A percentile compares a stretch with the other conserved stretches of the same genome.
These are phyloP conservation scores for Exserohilum rostratum DNA, from an alignment of 2,329 filamentous ascomycete genomes.

Conservation along the genomic window DNA sequence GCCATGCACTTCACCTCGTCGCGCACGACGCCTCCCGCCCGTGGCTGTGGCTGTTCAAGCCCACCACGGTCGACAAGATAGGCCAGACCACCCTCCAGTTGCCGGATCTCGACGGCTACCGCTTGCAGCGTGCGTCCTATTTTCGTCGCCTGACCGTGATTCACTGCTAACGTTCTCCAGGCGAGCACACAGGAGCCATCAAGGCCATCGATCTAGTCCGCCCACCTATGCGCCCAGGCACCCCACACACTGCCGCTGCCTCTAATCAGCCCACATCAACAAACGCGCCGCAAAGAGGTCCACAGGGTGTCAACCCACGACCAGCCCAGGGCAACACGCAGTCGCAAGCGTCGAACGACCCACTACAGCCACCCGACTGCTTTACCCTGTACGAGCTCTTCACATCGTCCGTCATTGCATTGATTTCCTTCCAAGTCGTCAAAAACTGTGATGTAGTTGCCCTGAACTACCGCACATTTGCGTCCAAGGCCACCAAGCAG, in stretches of 20 bases:
- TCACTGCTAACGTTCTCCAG: conserved; percentile 32
- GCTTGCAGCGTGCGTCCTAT: conserved; percentile 36
- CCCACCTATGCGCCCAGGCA: conserved; percentile 31
- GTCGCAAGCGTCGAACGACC: conserved; percentile 11
- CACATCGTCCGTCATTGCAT: conserved; percentile 45
- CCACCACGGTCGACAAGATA: conserved; percentile 31
- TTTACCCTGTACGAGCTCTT: conserved; percentile 47
- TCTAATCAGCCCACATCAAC: conserved; percentile 28
- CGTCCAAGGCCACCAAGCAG: conserved; percentile 29
- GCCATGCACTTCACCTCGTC: conserved; percentile 36
- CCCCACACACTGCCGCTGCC: conserved; percentile 24
- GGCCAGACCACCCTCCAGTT: conserved; percentile 28
- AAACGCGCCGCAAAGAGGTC: conserved; percentile 25
- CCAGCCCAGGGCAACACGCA: conserved; percentile 25
- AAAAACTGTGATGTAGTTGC: conserved; percentile 40
- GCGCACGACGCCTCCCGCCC: conserved; percentile 38
- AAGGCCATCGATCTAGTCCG: conserved; percentile 45
- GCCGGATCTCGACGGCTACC: conserved; percentile 38
- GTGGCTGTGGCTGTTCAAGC: conserved; percentile 46
- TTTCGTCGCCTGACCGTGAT: too few relatives aligned
- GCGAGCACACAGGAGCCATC: conserved; percentile 40
- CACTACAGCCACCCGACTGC: conserved; percentile 37
- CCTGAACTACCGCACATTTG: conserved; percentile 47
- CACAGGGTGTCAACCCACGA: conserved; percentile 25
- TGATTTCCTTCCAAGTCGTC: conserved; percentile 44